phyloP scores from a whole-genome alignment of 306 rosid genomes.

The Castanea crenata region DNA sequence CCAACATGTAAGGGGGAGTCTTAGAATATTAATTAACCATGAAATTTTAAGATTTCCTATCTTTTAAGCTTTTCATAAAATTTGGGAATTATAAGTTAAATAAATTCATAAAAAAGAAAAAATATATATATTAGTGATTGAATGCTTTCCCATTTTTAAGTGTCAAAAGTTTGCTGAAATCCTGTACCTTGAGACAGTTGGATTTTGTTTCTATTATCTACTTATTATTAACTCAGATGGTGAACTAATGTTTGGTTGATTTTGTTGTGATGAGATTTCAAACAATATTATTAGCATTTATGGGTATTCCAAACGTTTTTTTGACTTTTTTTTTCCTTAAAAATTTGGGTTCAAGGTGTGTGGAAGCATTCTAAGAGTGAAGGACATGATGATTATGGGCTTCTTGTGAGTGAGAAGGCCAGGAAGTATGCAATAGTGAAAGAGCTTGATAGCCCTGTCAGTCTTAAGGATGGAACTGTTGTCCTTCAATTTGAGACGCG shows the following conservation, averaged over 20 bases:
- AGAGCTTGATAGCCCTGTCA: conserved; percentile 59
- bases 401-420: conserved; percentile 86
- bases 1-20: too few relatives aligned
- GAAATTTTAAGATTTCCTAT: too few relatives aligned
- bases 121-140: too few relatives aligned
- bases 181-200: too few relatives aligned
- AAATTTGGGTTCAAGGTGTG: conserved; percentile 50
- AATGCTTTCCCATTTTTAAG: too few relatives aligned
- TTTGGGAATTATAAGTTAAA: too few relatives aligned
- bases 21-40: too few relatives aligned
- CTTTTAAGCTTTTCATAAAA: too few relatives aligned
- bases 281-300: background rate
- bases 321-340: background rate
- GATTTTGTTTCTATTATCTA: background rate
- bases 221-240: background rate
- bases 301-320: background rate
- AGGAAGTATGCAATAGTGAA: conserved; percentile 87
- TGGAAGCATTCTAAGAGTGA: conserved; percentile 95
- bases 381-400: conserved; percentile 90
- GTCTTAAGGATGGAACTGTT: conserved; percentile 68
- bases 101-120: too few relatives aligned
- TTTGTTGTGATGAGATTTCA: background rate
- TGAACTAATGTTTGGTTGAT: background rate
- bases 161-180: too few relatives aligned
- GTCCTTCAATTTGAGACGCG: conserved; percentile 91